A percentile compares a stretch with the other conserved stretches of the same genome.
Conservation (phyloP, 78 protist species). For the Dictyostelium brefeldianum region DNA sequence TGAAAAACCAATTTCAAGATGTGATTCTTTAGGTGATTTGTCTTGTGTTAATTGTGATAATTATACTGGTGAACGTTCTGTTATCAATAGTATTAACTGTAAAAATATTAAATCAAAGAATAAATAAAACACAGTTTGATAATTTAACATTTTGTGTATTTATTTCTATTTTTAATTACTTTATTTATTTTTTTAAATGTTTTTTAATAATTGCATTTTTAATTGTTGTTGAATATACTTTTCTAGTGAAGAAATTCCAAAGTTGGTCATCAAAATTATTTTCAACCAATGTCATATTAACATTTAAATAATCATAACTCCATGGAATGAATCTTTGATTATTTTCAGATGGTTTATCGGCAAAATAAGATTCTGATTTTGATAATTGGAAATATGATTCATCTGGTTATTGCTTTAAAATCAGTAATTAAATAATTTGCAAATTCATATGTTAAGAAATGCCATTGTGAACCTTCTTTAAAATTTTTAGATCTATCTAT, state of each 20-base stretch:
- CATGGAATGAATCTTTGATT: constrained; percentile 45
- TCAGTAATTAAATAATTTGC: constrained; percentile 23
- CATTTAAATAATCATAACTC: background rate
- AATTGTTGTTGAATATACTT: constrained; percentile 6
- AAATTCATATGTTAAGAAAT: constrained; percentile 23
- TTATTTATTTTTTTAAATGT: background rate
- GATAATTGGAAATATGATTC: constrained; percentile 44
- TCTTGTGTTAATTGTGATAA: too few species aligned
- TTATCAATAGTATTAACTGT: too few species aligned
- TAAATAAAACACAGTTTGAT: too few species aligned
- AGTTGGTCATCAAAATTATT: background rate
- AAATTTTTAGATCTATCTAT: background rate
- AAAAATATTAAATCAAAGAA: too few species aligned
- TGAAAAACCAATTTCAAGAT: too few species aligned
- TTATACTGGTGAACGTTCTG: too few species aligned
- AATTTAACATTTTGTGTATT: too few species aligned
- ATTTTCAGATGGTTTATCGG: background rate
- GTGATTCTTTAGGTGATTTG: too few species aligned
- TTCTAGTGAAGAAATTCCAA: background rate
- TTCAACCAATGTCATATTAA: background rate
- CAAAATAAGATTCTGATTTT: background rate
- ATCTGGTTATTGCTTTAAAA: constrained; percentile 33
- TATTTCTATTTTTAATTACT: background rate
- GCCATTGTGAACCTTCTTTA: constrained; percentile 76
- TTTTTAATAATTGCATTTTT: constrained; percentile 24